Conservation (phyloP, 331 rosid genomes). For the Stylosanthes scabra region DNA sequence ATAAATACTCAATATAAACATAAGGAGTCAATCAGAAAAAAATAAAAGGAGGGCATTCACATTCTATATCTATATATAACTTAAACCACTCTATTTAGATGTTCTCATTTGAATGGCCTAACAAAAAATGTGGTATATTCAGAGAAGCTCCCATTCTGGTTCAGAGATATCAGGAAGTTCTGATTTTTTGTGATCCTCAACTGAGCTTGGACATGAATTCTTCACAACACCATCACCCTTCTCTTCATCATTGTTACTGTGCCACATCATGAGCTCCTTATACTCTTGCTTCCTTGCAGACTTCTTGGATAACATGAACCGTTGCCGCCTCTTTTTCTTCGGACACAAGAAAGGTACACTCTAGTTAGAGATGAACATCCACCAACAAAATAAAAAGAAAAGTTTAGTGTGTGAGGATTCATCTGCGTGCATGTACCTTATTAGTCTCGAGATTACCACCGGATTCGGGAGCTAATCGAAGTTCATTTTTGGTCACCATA, state of each 20-base stretch:
- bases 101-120: conserved; percentile 26
- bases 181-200: conserved; percentile 38
- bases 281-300: conserved; percentile 82
- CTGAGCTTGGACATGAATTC: conserved; percentile 30
- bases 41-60: no score
- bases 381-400: background rate
- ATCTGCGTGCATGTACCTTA: conserved; percentile 56
- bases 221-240: conserved; percentile 31
- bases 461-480: conserved; percentile 44
- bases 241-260: conserved; percentile 41
- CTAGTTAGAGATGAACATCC: conserved; percentile 15
- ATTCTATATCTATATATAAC: background rate
- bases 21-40: no score
- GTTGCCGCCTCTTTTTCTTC: conserved; percentile 65
- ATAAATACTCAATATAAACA: conserved; percentile 17
- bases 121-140: conserved; percentile 40
- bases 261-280: conserved; percentile 70
- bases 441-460: conserved; percentile 43
- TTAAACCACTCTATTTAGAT: conserved; percentile 22
- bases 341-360: background rate
- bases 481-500: conserved; percentile 64
- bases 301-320: conserved; percentile 62
- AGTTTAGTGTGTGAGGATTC: background rate
- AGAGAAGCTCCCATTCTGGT: conserved; percentile 89
- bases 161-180: conserved; percentile 47